These are phyloP conservation scores for Penicillium sp. DNA, from an alignment of 2,329 filamentous ascomycete species.

Conservation along the genomic window DNA sequence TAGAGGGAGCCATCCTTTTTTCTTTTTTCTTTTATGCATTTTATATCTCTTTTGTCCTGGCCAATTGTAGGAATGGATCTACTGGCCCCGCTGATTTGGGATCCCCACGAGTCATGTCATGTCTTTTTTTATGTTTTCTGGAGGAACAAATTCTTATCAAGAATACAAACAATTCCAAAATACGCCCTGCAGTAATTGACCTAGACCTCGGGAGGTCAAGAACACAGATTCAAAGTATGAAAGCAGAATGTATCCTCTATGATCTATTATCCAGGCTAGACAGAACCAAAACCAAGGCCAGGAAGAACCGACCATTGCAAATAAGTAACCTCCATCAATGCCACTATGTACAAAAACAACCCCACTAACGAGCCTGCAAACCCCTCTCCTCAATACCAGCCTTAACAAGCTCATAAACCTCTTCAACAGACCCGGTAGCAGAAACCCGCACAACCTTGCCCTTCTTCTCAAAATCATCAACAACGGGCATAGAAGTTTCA, in stretches of 20 bases:
- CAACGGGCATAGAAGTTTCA: slow-evolving; percentile 96
- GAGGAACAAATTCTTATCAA: slow-evolving; percentile 17
- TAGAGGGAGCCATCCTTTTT: slow-evolving; percentile 20
- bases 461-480: slow-evolving; percentile 76
- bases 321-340: not conserved
- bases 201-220: not conserved
- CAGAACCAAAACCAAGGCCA: not conserved
- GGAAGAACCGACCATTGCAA: not conserved
- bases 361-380: slow-evolving; percentile 24
- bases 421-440: slow-evolving; percentile 67
- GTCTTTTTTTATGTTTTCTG: slow-evolving; percentile 25
- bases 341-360: slow-evolving; percentile 6
- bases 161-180: slow-evolving; percentile 14
- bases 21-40: slow-evolving; percentile 21
- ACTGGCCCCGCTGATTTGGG: slow-evolving; percentile 24
- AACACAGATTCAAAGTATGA: not conserved
- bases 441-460: slow-evolving; percentile 77
- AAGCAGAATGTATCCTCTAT: not conserved
- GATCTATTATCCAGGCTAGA: not conserved
- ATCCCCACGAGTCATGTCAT: slow-evolving; percentile 31
- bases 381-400: slow-evolving; percentile 48
- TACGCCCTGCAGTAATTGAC: not conserved
- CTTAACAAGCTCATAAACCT: slow-evolving; percentile 59
- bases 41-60: slow-evolving; percentile 20
- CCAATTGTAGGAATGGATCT: slow-evolving; percentile 24